Base-by-base conservation (phyloP, 2,329 filamentous ascomycete species). In the Penicillium griseofulvum region DNA sequence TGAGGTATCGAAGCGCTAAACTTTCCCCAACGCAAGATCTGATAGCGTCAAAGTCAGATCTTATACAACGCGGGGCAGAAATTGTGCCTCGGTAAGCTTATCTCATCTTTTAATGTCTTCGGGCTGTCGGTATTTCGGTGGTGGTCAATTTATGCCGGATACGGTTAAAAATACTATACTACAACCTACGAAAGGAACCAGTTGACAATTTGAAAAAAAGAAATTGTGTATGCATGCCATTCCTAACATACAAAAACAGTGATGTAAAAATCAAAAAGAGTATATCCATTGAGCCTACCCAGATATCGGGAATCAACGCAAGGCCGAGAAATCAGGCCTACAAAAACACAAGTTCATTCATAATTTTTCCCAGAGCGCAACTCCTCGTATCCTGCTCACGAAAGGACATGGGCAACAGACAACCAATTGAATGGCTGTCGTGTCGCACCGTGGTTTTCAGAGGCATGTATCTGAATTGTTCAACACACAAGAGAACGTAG, bases 211-310 rank as follows among this genome's bases (percentile, higher is more conserved):
- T 61, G 9, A 33, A 63, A 65, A 63, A 44, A 65, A 61, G 47
- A 70, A 68, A 71, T 63, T 59, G 65, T 68, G 63, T 68, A 70
- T 73, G 70, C 65, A 70, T 68, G 68, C 66, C 68, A 67, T 68
- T 68, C 60, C 66, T 69, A 70, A 70, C 69, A 70, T 69, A 69
- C 70, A 69, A 54, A 60, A 59, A 63, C 64, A 64, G 55, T 44
- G 37, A 49, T 49, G 29, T 36, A 28, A 54, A 70, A 68, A 66
- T 67, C 60, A 64, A 65, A 68, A 64, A 65, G 65, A 66, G 52
- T 73, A 74, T 74, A 73, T 73, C 68, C 71, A 72, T 72, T 67
- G 68, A 71, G 60, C 69, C 70, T 64, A 70, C 66, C 70, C 65
- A 68, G 67, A 61, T 49, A 64, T 62, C 52, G 64, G 65, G 62